Conservation (phyloP, 176 grass and related monocot species). For the Zea mays region Zm-B73-REFERENCE-NAM-5.0 NC_050101.1:48037001-48037500, state of each 20-base stretch:
- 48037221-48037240: not conserved
- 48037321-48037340: not conserved
- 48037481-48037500: too few relatives aligned
- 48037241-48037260: not conserved
- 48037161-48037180: not conserved
- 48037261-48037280: not conserved
- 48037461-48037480: too few relatives aligned
- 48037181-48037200: not conserved
- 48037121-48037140: not conserved
- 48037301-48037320: not conserved
- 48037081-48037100: not conserved
- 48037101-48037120: not conserved
- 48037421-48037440: too few relatives aligned
- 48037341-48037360: not conserved
- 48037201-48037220: not conserved
- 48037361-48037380: not conserved
- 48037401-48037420: too few relatives aligned
- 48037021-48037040: not conserved
- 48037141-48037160: not conserved
- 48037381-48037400: too few relatives aligned
- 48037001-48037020: not conserved
- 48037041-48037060: not conserved
- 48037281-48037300: not conserved
- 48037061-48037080: not conserved
- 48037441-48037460: too few relatives aligned